Evolutionary conservation across 768 basidiomycete genomes (phyloP), one percentile per base, ranked within the genome.

Genomic region (Xerocomus spinulosus): DNA sequence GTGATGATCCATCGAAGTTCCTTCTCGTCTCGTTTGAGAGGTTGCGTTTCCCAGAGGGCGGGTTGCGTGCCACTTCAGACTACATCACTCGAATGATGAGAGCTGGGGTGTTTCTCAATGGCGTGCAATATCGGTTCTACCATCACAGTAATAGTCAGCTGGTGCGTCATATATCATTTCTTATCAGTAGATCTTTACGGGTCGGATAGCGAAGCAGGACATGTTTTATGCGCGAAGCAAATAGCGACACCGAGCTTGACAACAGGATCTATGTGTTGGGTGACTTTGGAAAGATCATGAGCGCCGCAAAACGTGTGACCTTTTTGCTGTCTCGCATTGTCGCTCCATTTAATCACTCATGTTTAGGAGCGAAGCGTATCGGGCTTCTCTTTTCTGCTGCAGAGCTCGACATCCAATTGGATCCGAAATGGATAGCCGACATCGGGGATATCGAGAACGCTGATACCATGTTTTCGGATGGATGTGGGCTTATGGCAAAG

Each of bases 141-240:
- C 79, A 80, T 47, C 83, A 86, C 49, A 83, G 83, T 34, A 83
- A 85, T 57, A 85, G 81, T 50, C 83, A 86, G 52, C 55, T 85
- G 59, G 82, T 82, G 51, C 71, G 64, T 7, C 18, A 12, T 12
- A 10, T n/a, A 25, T 10, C 10, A 3, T 35, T 23, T 10, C 34
- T 0, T 5, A 2, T 28, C 42, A 24, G 14, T 15, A 10, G 23
- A 36, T 42, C 45, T 37, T 53, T 6, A 54, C 35, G 9, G 14
- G 23, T 18, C 21, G n/a, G 20, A 38, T 38, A 84, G 82, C 69
- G 82, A 35, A 74, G 78, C 21, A 70, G 82, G 17, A 82, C 81
- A 23, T 86, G 82, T 54, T 85, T 82, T 51, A 66, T 85, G 47
- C 72, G 82, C 1, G 64, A 74, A 51, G 82, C 81, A 1, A 69